Conservation (phyloP, 331 rosid species). For the Phaseolus coccineus region DNA sequence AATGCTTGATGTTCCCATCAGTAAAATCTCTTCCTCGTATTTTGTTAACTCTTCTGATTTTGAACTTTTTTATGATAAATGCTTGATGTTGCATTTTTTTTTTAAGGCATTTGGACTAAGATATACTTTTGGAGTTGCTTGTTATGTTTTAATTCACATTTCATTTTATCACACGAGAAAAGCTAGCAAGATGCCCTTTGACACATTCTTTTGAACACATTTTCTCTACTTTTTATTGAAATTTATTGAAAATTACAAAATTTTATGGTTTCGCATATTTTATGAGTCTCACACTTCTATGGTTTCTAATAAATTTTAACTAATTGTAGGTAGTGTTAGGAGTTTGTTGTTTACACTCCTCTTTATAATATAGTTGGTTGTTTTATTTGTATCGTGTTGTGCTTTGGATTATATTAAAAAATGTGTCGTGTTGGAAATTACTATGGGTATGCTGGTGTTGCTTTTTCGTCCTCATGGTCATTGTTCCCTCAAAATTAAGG, state of each 20-base stretch:
- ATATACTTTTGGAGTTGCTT: neutral
- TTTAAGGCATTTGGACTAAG: slow-evolving; percentile 1
- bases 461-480: neutral
- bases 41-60: neutral
- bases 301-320: neutral
- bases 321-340: neutral
- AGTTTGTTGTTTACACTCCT: neutral
- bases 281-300: neutral
- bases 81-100: neutral
- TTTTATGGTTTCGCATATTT: neutral
- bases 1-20: neutral
- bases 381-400: slow-evolving; percentile 8
- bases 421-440: neutral
- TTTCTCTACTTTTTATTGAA: neutral
- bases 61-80: neutral
- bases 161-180: neutral
- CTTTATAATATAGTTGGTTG: neutral
- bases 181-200: neutral
- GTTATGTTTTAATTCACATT: neutral
- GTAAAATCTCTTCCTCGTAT: neutral
- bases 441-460: neutral
- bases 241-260: neutral
- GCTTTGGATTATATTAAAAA: neutral
- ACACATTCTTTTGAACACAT: neutral
- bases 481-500: neutral